A percentile compares a stretch with the other conserved stretches of the same genome.
phyloP scores from a whole-genome alignment of 1,284 basidiomycete genomes.

The Malassezia brasiliensis region DNA sequence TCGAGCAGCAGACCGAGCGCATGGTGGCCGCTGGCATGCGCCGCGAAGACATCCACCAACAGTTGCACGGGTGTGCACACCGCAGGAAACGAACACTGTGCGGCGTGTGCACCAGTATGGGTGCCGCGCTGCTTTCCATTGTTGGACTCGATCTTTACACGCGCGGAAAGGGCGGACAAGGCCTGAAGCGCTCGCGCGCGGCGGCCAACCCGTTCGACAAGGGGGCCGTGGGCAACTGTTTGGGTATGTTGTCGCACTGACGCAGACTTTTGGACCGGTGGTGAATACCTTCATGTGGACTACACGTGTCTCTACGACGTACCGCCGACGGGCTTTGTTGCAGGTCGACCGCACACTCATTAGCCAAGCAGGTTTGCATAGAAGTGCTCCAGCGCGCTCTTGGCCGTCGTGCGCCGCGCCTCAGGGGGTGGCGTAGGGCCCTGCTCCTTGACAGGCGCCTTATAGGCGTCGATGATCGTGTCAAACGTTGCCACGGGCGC shows the following conservation, averaged over 20 bases:
- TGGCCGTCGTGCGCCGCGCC: not conserved
- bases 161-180: constrained; percentile 72
- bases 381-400: not conserved
- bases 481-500: not conserved
- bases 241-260: constrained; percentile 6
- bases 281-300: constrained; percentile 72
- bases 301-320: constrained; percentile 84
- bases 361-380: not conserved
- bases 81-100: not conserved
- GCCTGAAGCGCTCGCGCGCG: constrained; percentile 57
- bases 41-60: not conserved
- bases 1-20: constrained; percentile 10
- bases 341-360: not conserved
- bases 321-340: constrained; percentile 12
- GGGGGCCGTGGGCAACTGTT: constrained; percentile 72
- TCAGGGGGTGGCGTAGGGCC: too few species aligned
- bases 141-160: constrained; percentile 89
- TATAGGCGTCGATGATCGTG: not conserved
- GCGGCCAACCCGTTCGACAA: constrained; percentile 86
- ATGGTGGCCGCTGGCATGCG: not conserved
- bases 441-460: not conserved
- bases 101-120: constrained; percentile 5
- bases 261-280: constrained; percentile 84
- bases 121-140: constrained; percentile 68
- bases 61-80: constrained; percentile 2